Evolutionary conservation across 106 monocot genomes (phyloP), one percentile per base, ranked within the genome.

Genomic region (Apostasia shenzhenica): DNA sequence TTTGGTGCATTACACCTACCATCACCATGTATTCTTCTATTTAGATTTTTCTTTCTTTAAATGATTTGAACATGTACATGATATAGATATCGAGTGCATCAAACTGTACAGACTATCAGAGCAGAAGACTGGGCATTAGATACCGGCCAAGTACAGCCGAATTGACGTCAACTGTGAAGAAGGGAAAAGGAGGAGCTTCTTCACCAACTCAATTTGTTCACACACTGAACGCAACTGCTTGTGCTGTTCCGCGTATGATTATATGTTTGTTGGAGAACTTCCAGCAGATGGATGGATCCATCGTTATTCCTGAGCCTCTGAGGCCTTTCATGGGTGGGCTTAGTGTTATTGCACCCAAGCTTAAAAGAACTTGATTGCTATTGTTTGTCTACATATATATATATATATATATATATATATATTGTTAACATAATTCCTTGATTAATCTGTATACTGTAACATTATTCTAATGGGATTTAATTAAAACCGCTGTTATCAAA

Each of bases 21-120:
- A 26, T 26, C 26, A 26, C 26, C 26, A 26, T 26, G 0, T 26
- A 26, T 26, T 26, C 26, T 26, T 26, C 0, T 26, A 26, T 26
- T 26, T 26, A 26, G 26, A 26, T 26, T 26, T 26, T 26, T 26
- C 26, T 26, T 26, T 26, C 26, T 26, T 26, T 26, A 26, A 26
- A 26, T 26, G 26, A 26, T 26, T 26, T 26, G 26, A 26, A 26
- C 26, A 26, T 26, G 26, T 26, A 26, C 26, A 26, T 26, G 26
- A 26, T 26, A 70, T 79, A 99, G 92, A 85, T 99, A 73, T 99
- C 97, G 8, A 99, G 97, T 55, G 97, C 92, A 7, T 99, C 97
- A 67, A 92, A 99, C 45, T 99, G 97, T 76, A 99, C 92, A 11
- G 97, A 99, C 58, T 99, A 92, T 69, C 97, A 99, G 70, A 99